A percentile compares a stretch with the other conserved stretches of the same genome.
phyloP scores from a whole-genome alignment of 768 basidiomycete species.

The Hericium erinaceus region DNA sequence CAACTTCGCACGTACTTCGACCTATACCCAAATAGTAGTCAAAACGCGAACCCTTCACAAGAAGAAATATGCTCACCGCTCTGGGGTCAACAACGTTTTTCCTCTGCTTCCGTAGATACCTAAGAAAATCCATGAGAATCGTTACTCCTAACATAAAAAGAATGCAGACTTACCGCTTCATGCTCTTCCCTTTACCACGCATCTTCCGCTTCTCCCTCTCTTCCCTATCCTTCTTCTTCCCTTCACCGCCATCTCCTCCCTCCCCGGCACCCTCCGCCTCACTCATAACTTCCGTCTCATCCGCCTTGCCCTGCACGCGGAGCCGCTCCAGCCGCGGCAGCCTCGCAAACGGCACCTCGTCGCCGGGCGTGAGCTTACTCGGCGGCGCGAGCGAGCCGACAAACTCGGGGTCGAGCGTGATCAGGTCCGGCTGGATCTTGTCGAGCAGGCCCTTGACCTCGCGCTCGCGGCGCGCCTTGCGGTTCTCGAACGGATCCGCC shows the following conservation, averaged over 20 bases:
- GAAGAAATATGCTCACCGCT: slow-evolving; percentile 33
- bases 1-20: slow-evolving; percentile 34
- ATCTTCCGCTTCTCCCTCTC: slow-evolving; percentile 66
- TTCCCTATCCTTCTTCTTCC: slow-evolving; percentile 23
- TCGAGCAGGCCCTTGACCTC: slow-evolving; percentile 89
- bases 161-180: slow-evolving; percentile 48
- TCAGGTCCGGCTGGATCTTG: slow-evolving; percentile 90
- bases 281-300: slow-evolving; percentile 45
- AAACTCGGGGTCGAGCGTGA: slow-evolving; percentile 72
- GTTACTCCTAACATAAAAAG: background rate
- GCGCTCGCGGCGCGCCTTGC: slow-evolving; percentile 71
- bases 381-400: slow-evolving; percentile 60
- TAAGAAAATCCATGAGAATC: slow-evolving; percentile 12
- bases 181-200: slow-evolving; percentile 79
- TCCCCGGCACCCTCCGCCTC: slow-evolving; percentile 25
- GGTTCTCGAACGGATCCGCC: slow-evolving; percentile 91
- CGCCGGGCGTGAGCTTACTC: slow-evolving; percentile 45
- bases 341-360: slow-evolving; percentile 53
- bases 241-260: slow-evolving; percentile 29
- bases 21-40: slow-evolving; percentile 28
- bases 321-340: slow-evolving; percentile 73
- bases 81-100: slow-evolving; percentile 91
- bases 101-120: slow-evolving; percentile 79
- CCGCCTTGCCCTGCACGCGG: slow-evolving; percentile 63
- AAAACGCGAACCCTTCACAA: slow-evolving; percentile 1